Evolutionary conservation across 305 asterid genomes (phyloP).

Genomic region (Fraxinus sp.): DNA sequence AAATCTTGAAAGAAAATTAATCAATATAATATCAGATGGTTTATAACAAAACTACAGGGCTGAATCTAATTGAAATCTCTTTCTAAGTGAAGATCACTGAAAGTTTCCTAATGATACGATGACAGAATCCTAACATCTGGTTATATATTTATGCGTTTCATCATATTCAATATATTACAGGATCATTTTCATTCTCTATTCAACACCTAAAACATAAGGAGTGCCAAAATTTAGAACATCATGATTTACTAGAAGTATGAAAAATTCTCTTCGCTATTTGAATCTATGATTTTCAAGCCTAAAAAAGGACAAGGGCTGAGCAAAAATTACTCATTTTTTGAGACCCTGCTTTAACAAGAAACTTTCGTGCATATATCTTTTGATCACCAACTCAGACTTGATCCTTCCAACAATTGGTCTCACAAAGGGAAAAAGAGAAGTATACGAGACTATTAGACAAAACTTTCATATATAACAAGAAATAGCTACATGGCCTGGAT

Average conservation of each 20-base stretch:
- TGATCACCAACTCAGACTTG: background rate
- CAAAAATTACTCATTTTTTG: background rate
- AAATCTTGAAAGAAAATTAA: background rate
- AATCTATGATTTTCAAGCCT: background rate
- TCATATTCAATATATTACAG: background rate
- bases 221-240: background rate
- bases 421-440: background rate
- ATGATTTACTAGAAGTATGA: background rate
- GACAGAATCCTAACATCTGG: background rate
- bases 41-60: background rate
- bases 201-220: background rate
- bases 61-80: background rate
- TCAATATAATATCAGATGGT: background rate
- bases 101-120: background rate
- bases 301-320: background rate
- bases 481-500: slow-evolving; percentile 18
- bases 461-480: slow-evolving; percentile 1
- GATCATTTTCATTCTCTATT: background rate
- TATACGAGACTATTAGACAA: background rate
- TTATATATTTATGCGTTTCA: background rate
- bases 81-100: background rate
- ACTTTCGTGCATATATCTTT: background rate
- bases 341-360: background rate
- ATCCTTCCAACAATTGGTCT: background rate
- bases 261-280: background rate